A percentile compares a stretch with the other conserved stretches of the same genome.
Evolutionary conservation across 345 rosid genomes (phyloP).

Genomic region (Syzygium grande): DNA sequence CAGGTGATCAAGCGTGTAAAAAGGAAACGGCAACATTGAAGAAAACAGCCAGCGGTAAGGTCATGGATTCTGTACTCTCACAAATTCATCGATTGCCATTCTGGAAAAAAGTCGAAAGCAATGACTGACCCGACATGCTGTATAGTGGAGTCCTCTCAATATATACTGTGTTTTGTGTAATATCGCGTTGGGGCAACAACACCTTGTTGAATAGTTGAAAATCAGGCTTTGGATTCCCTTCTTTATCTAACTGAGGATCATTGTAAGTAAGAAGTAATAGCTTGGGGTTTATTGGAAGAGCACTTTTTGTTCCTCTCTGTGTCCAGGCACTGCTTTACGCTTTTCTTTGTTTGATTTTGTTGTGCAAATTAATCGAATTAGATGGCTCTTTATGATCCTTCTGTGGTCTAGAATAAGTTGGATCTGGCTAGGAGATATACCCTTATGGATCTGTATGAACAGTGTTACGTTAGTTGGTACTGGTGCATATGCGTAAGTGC

Average conservation of each 20-base stretch:
- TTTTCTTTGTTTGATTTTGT: not conserved
- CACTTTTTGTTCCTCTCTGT: not conserved
- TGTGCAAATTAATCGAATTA: not conserved
- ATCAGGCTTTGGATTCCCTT: not conserved
- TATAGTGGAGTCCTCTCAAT: not conserved
- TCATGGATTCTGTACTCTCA: conserved; percentile 19
- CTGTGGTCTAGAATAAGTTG: not conserved
- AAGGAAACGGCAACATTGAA: conserved; percentile 6
- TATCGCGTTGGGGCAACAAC: not conserved
- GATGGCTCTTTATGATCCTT: not conserved
- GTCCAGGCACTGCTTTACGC: not conserved
- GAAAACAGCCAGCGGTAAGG: conserved; percentile 9
- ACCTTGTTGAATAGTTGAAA: not conserved
- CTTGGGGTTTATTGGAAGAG: not conserved
- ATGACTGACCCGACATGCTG: not conserved
- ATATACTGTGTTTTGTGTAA: not conserved
- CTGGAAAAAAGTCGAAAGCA: not conserved
- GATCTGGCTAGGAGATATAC: not conserved
- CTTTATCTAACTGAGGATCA: not conserved
- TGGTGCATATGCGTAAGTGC: not conserved
- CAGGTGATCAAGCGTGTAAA: conserved; percentile 6
- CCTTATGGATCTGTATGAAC: not conserved
- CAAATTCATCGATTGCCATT: conserved; percentile 22
- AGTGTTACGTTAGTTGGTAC: not conserved
- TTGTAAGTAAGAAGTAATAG: not conserved